Conservation (phyloP, 805 yeast species). For the Nematodospora valgi region DNA sequence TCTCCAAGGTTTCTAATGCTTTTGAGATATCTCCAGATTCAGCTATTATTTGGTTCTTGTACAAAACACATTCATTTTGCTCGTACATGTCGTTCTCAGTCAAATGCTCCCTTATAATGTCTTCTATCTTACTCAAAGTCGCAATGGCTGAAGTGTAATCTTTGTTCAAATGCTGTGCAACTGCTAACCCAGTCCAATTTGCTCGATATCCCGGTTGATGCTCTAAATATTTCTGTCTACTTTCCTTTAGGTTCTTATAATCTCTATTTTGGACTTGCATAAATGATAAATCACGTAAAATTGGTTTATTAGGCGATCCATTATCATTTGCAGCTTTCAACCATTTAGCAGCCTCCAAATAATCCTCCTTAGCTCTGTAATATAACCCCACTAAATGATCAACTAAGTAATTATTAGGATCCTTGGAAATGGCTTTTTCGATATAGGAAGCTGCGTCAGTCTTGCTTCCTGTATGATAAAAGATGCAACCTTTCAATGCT, state of each 20-base stretch:
- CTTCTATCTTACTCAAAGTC: constrained; percentile 74
- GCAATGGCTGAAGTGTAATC: constrained; percentile 67
- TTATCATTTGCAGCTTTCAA: constrained; percentile 70
- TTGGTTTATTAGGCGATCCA: constrained; percentile 74
- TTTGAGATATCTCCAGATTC: constrained; percentile 59
- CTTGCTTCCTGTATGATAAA: constrained; percentile 51
- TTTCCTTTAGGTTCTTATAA: constrained; percentile 54
- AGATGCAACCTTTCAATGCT: constrained; percentile 78
- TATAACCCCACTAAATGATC: constrained; percentile 85
- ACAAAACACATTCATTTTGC: constrained; percentile 75
- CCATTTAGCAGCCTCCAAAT: constrained; percentile 74
- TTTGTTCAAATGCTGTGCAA: constrained; percentile 75
- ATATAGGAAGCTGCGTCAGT: constrained; percentile 64
- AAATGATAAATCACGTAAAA: constrained; percentile 77
- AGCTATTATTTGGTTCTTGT: constrained; percentile 63
- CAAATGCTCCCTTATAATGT: constrained; percentile 63
- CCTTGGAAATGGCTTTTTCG: constrained; percentile 56
- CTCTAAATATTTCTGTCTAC: constrained; percentile 69
- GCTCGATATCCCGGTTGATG: constrained; percentile 79
- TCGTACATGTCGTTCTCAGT: constrained; percentile 68
- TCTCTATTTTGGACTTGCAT: constrained; percentile 81
- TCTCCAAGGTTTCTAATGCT: constrained; percentile 61
- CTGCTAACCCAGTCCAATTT: constrained; percentile 85
- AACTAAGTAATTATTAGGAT: constrained; percentile 62
- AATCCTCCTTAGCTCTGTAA: constrained; percentile 66